Conservation (phyloP, 202 grass and related monocot species). For the Schoenoplectus triqueter region DNA sequence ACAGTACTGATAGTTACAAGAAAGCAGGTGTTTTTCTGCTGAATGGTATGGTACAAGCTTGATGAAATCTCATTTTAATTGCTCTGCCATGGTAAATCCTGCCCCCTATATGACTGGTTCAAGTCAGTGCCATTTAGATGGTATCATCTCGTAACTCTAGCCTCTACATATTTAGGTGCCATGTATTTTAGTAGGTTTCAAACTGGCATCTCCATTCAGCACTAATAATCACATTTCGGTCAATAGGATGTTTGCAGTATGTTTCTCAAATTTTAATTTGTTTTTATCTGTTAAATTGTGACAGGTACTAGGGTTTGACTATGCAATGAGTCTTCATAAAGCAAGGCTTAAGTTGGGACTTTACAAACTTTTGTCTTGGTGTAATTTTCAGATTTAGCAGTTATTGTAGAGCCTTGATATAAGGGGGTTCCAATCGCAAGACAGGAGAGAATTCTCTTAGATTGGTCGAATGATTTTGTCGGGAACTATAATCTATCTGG, state of each 20-base stretch:
- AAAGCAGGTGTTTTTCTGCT: background rate
- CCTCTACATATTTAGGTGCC: background rate
- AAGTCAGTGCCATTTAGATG: background rate
- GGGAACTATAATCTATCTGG: background rate
- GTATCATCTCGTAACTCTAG: background rate
- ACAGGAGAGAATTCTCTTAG: background rate
- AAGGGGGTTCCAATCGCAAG: background rate
- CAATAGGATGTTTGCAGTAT: background rate
- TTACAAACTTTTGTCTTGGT: slow-evolving; percentile 2
- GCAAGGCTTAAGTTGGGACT: background rate
- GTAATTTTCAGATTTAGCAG: background rate
- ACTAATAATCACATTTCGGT: background rate
- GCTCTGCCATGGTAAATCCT: background rate
- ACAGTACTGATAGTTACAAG: background rate
- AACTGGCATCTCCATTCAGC: background rate
- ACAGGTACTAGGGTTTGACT: background rate
- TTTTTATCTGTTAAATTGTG: background rate
- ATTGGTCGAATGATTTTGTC: slow-evolving; percentile 18
- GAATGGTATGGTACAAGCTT: background rate
- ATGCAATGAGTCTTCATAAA: slow-evolving; percentile 1
- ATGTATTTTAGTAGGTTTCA: slow-evolving; percentile 4
- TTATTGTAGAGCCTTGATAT: background rate
- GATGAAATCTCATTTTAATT: background rate
- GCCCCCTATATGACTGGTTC: background rate
- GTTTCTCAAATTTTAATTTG: background rate